A percentile compares a stretch with the other conserved stretches of the same genome.
These are phyloP conservation scores for Biscogniauxia sp. DNA, from an alignment of 2,329 filamentous ascomycete genomes.

Conservation along the genomic window DNA sequence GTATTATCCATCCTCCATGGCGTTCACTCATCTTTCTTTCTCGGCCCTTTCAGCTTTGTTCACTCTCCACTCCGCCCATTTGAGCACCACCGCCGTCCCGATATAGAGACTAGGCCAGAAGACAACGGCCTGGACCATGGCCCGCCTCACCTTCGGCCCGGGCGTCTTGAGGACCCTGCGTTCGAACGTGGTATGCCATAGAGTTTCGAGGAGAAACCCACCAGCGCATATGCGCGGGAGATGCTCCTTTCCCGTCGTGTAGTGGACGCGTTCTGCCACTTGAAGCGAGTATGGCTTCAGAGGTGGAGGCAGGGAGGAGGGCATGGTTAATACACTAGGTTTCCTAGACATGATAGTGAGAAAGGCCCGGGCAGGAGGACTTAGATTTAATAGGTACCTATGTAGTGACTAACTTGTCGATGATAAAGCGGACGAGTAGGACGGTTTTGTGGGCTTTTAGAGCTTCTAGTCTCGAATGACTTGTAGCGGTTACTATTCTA, in stretches of 20 bases:
- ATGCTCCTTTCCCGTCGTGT: conserved; percentile 21
- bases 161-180: conserved; percentile 19
- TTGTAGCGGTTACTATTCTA: too few relatives aligned
- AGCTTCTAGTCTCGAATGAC: too few relatives aligned
- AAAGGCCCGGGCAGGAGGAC: not conserved
- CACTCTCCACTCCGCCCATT: conserved; percentile 25
- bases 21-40: conserved; percentile 1
- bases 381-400: too few relatives aligned
- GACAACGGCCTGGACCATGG: conserved; percentile 13
- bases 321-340: conserved; percentile 1
- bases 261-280: conserved; percentile 21
- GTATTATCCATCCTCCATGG: not conserved
- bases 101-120: conserved; percentile 20
- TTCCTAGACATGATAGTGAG: not conserved
- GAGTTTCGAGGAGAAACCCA: conserved; percentile 20
- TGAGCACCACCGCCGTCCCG: conserved; percentile 13
- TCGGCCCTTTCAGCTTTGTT: conserved; percentile 3
- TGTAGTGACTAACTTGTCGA: too few relatives aligned
- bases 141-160: conserved; percentile 8
- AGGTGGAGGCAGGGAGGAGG: conserved; percentile 7
- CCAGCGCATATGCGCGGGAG: conserved; percentile 18
- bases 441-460: too few relatives aligned
- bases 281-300: conserved; percentile 19
- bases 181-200: conserved; percentile 21
- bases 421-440: too few relatives aligned